Evolutionary conservation across 73 alveolate genomes (phyloP).

Genomic region (Paramecium bursaria): DNA sequence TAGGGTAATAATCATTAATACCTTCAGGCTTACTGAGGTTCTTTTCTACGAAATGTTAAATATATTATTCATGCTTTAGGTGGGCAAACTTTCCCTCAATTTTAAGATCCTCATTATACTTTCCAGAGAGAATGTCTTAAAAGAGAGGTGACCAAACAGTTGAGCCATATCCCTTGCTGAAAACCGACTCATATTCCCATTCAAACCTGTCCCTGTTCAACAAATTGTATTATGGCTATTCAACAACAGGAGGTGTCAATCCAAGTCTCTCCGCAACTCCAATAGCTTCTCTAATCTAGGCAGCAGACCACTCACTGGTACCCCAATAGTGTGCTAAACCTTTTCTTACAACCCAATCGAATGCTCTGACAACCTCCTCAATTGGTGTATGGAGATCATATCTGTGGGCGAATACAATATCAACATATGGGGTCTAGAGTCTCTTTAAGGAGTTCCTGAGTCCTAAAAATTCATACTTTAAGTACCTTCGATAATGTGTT

Average conservation of each 20-base stretch:
- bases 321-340: conserved; percentile 98
- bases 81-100: conserved; percentile 83
- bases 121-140: conserved; percentile 94
- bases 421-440: conserved; percentile 87
- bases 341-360: conserved; percentile 85
- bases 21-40: conserved; percentile 41
- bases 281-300: conserved; percentile 81
- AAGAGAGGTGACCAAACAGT: conserved; percentile 93
- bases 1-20: not conserved
- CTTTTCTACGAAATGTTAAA: conserved; percentile 22
- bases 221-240: conserved; percentile 91
- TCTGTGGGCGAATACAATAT: conserved; percentile 91
- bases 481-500: conserved; percentile 88
- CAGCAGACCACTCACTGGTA: conserved; percentile 95
- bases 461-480: not conserved
- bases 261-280: conserved; percentile 75
- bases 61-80: conserved; percentile 23
- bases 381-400: conserved; percentile 89
- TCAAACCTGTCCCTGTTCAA: conserved; percentile 90
- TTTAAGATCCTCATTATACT: conserved; percentile 87
- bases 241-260: conserved; percentile 90
- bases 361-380: conserved; percentile 91
- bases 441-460: conserved; percentile 83
- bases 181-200: conserved; percentile 82
- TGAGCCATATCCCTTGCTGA: conserved; percentile 80